Conservation (phyloP, 441 rosid genomes). For the Mallotus japonicus region DNA sequence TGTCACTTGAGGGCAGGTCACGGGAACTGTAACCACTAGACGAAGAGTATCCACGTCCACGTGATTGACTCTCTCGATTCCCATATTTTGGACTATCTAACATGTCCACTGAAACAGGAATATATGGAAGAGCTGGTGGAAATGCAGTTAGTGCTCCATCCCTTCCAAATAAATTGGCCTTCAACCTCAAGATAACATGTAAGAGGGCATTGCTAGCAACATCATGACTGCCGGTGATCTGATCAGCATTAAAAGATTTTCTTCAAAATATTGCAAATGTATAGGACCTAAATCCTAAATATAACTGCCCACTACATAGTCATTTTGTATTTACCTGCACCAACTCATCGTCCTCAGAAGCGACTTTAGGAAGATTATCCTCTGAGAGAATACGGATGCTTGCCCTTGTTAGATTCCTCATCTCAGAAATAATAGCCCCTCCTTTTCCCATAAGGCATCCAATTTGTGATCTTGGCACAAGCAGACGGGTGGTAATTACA, state of each 20-base stretch:
- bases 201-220: slow-evolving; percentile 91
- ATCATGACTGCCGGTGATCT: slow-evolving; percentile 93
- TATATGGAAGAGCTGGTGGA: slow-evolving; percentile 76
- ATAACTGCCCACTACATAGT: neutral
- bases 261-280: neutral
- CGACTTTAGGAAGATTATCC: slow-evolving; percentile 88
- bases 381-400: slow-evolving; percentile 84
- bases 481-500: slow-evolving; percentile 85
- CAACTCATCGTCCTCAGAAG: slow-evolving; percentile 91
- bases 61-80: slow-evolving; percentile 70
- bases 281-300: neutral
- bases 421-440: slow-evolving; percentile 88
- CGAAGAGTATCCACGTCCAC: slow-evolving; percentile 60
- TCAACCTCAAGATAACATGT: slow-evolving; percentile 73
- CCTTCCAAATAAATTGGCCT: slow-evolving; percentile 87
- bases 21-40: slow-evolving; percentile 70
- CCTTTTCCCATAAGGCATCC: slow-evolving; percentile 99
- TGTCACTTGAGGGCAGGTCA: slow-evolving; percentile 50
- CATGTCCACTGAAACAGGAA: slow-evolving; percentile 67
- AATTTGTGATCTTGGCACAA: slow-evolving; percentile 89
- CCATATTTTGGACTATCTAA: slow-evolving; percentile 50
- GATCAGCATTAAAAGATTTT: slow-evolving; percentile 29
- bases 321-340: slow-evolving; percentile 65
- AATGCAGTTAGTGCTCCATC: slow-evolving; percentile 75
- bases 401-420: slow-evolving; percentile 85